phyloP scores from a whole-genome alignment of 2,329 filamentous ascomycete genomes.

The Hymenoscyphus fraxineus region DNA sequence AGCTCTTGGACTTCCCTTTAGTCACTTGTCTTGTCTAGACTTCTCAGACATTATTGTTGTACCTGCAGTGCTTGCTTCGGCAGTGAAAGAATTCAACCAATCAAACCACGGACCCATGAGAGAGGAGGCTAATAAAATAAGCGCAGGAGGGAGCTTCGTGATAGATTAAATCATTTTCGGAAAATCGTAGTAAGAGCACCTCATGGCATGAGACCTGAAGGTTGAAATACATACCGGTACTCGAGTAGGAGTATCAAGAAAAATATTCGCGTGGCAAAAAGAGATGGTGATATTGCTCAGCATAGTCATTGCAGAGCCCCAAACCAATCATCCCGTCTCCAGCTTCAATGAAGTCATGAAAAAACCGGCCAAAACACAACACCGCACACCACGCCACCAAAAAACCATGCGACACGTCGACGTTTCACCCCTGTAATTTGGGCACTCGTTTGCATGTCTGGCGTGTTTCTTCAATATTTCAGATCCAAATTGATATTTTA shows the following conservation, averaged over 20 bases:
- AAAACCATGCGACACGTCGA: background rate
- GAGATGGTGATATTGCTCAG: background rate
- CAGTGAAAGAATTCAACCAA: background rate
- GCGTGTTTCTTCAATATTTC: background rate
- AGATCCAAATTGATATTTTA: too few species aligned
- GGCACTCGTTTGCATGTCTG: background rate
- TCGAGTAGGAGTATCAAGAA: too few species aligned
- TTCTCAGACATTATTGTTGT: too few species aligned
- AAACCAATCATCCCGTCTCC: background rate
- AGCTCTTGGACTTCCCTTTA: too few species aligned
- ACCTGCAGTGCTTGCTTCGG: background rate
- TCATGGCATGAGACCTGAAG: background rate
- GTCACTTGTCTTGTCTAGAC: too few species aligned
- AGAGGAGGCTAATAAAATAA: background rate
- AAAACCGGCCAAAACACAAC: background rate
- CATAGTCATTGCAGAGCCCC: background rate
- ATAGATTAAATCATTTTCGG: background rate
- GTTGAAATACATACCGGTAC: background rate
- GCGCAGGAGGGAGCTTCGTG: background rate
- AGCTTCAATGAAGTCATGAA: slow-evolving; percentile 1
- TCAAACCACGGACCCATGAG: background rate
- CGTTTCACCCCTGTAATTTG: background rate
- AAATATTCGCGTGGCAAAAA: background rate
- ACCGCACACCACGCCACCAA: background rate
- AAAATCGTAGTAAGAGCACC: background rate